phyloP scores from a whole-genome alignment of 1,284 basidiomycete species.

The Amylostereum chailletii region DNA sequence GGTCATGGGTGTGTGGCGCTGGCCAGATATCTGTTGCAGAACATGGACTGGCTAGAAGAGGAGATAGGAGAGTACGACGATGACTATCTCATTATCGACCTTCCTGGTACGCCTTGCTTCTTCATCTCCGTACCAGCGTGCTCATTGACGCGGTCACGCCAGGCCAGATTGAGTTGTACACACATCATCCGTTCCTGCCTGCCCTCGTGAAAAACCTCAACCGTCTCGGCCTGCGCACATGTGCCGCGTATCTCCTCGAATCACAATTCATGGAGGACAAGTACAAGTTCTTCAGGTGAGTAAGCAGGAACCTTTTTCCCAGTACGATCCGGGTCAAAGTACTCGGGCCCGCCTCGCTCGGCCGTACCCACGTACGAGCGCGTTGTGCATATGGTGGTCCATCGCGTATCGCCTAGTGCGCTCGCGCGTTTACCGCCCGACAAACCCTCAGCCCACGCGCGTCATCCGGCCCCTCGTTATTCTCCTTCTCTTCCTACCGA shows the following conservation, averaged over 20 bases:
- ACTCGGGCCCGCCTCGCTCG: too few relatives aligned
- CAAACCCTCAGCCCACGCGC: too few relatives aligned
- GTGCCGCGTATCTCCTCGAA: slow-evolving; percentile 89
- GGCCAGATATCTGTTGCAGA: slow-evolving; percentile 85
- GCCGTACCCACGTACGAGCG: too few relatives aligned
- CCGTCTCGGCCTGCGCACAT: slow-evolving; percentile 70
- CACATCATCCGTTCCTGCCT: slow-evolving; percentile 94
- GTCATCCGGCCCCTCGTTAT: too few relatives aligned
- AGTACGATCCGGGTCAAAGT: too few relatives aligned
- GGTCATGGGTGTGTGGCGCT: slow-evolving; percentile 3
- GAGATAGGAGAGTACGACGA: slow-evolving; percentile 92
- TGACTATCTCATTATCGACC: slow-evolving; percentile 97
- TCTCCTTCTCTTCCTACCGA: too few relatives aligned
- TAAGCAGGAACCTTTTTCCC: too few relatives aligned
- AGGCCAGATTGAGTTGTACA: slow-evolving; percentile 99
- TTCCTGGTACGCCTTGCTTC: slow-evolving; percentile 62
- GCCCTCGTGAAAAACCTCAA: slow-evolving; percentile 70
- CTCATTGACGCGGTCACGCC: background rate
- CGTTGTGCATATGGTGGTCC: too few relatives aligned
- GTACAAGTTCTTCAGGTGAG: slow-evolving; percentile 91
- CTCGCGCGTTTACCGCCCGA: too few relatives aligned
- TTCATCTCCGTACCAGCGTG: background rate
- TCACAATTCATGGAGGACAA: slow-evolving; percentile 99
- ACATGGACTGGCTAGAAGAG: slow-evolving; percentile 99
- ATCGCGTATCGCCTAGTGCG: too few relatives aligned